Percentiles rank a stretch among this genome's conserved stretches.
phyloP scores from a whole-genome alignment of 331 rosid genomes.

The Stylosanthes scabra region DNA sequence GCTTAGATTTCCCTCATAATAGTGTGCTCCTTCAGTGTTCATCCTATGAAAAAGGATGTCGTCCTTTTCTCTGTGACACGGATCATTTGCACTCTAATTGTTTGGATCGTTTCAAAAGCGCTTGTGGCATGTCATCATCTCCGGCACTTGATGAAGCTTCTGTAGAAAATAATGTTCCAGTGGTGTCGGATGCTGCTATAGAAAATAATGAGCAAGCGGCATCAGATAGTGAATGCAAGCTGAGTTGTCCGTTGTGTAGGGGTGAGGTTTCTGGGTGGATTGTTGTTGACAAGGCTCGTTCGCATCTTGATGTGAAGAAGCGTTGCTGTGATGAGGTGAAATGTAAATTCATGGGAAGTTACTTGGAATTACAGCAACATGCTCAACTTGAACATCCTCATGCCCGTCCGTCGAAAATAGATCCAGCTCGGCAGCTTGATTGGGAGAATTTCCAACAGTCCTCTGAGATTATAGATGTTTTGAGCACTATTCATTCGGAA shows the following conservation, averaged over 20 bases:
- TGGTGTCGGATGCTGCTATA: constrained; percentile 47
- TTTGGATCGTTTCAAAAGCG: constrained; percentile 84
- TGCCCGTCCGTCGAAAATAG: constrained; percentile 88
- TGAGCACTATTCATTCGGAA: constrained; percentile 96
- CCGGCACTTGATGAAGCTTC: constrained; percentile 45
- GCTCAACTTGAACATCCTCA: constrained; percentile 89
- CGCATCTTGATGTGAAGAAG: constrained; percentile 75
- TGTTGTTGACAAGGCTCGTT: constrained; percentile 72
- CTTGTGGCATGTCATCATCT: constrained; percentile 61
- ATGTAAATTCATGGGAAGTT: constrained; percentile 79
- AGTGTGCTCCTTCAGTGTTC: constrained; percentile 91
- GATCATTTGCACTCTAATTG: constrained; percentile 89
- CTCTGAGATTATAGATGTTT: constrained; percentile 93
- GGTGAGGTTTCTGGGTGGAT: constrained; percentile 93
- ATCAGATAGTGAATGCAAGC: constrained; percentile 55
- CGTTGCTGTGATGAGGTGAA: constrained; percentile 82
- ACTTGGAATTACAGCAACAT: constrained; percentile 76
- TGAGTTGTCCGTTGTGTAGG: constrained; percentile 91
- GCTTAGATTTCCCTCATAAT: constrained; percentile 95
- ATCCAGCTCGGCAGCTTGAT: constrained; percentile 92
- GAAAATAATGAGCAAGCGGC: constrained; percentile 48
- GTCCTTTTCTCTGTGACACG: constrained; percentile 92
- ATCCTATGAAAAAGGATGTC: constrained; percentile 81
- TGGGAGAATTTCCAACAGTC: constrained; percentile 99
- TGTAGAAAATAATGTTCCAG: constrained; percentile 45